Evolutionary conservation across 768 basidiomycete species (phyloP).

Genomic region (Botryobasidium botryosum): DNA sequence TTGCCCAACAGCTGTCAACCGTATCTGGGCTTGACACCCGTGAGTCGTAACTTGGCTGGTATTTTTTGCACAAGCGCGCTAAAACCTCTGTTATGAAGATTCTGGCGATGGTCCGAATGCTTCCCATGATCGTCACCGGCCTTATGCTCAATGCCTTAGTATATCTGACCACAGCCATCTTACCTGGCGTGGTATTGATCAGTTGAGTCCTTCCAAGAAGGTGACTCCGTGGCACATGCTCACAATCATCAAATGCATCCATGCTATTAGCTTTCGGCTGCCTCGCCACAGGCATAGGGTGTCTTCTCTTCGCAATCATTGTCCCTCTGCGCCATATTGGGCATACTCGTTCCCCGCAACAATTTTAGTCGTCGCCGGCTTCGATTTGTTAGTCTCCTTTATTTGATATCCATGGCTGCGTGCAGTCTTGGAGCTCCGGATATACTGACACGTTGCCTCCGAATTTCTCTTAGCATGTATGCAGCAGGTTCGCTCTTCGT

Average conservation of each 20-base stretch:
- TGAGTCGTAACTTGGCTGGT: slow-evolving; percentile 19
- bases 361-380: slow-evolving; percentile 48
- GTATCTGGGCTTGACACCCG: slow-evolving; percentile 35
- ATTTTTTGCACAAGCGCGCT: not conserved
- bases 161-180: too few relatives aligned
- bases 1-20: slow-evolving; percentile 51
- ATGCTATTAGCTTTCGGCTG: too few relatives aligned
- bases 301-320: slow-evolving; percentile 56
- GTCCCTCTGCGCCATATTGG: slow-evolving; percentile 44
- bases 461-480: slow-evolving; percentile 27
- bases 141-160: slow-evolving; percentile 42
- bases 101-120: slow-evolving; percentile 41
- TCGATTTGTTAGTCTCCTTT: slow-evolving; percentile 40
- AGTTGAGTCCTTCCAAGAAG: too few relatives aligned
- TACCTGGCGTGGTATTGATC: too few relatives aligned
- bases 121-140: slow-evolving; percentile 62
- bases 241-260: too few relatives aligned
- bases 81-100: not conserved
- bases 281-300: too few relatives aligned
- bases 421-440: too few relatives aligned
- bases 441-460: not conserved
- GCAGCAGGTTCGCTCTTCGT: slow-evolving; percentile 57
- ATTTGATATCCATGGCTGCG: too few relatives aligned
- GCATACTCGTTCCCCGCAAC: slow-evolving; percentile 59
- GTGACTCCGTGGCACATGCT: too few relatives aligned